These are phyloP conservation scores for Rhinocladiella mackenziei DNA, from an alignment of 2,329 filamentous ascomycete genomes.

Conservation along the genomic window DNA sequence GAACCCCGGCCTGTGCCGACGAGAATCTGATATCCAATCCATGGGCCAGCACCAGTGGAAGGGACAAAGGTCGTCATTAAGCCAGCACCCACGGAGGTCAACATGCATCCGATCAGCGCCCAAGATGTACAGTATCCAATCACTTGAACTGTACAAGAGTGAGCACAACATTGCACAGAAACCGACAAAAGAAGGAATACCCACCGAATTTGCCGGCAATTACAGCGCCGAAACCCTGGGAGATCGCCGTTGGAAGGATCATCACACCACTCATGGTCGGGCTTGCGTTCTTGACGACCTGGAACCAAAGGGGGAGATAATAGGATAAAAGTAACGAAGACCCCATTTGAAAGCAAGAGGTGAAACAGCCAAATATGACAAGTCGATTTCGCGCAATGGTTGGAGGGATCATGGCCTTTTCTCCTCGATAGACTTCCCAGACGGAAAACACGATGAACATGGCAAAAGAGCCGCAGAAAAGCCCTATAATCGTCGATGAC, in stretches of 20 bases:
- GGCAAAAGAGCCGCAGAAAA: conserved; percentile 34
- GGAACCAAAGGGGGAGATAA: conserved; percentile 32
- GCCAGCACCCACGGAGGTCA: conserved; percentile 30
- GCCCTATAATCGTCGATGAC: conserved; percentile 36
- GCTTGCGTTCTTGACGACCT: conserved; percentile 28
- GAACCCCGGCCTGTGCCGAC: conserved; percentile 29
- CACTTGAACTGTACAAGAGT: conserved; percentile 16
- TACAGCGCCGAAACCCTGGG: conserved; percentile 20
- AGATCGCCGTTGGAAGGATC: conserved; percentile 27
- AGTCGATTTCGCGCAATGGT: conserved; percentile 23
- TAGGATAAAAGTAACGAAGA: conserved; percentile 27
- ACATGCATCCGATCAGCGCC: conserved; percentile 26
- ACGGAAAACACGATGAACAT: conserved; percentile 32
- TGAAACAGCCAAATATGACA: conserved; percentile 22
- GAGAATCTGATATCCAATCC: conserved; percentile 35
- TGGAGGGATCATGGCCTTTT: conserved; percentile 29
- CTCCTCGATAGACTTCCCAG: conserved; percentile 30
- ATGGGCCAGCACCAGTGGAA: conserved; percentile 27
- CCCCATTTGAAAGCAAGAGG: conserved; percentile 24
- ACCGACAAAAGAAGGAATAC: not conserved
- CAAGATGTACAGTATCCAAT: conserved; percentile 31
- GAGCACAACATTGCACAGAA: not conserved
- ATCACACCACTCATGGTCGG: conserved; percentile 29
- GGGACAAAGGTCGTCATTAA: conserved; percentile 30
- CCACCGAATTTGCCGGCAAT: conserved; percentile 21